Evolutionary conservation across 495 filamentous ascomycete species (phyloP).

Genomic region (Penicillium simplicissimum): DNA sequence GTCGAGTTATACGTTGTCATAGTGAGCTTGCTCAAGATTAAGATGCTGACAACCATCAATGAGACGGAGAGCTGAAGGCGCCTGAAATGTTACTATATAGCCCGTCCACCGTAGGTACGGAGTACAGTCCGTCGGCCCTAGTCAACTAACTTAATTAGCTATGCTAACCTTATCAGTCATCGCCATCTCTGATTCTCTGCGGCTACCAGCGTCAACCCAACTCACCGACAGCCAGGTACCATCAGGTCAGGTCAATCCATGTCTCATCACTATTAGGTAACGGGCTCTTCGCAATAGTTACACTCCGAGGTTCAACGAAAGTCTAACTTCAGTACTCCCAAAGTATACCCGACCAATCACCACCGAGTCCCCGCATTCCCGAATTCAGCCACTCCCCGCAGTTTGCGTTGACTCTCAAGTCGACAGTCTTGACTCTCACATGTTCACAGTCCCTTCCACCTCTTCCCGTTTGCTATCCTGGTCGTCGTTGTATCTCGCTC

Average conservation of each 20-base stretch:
- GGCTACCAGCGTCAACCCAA: background rate
- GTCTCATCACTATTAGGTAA: background rate
- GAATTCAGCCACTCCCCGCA: slow-evolving; percentile 4
- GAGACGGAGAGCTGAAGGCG: too few relatives aligned
- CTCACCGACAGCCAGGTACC: background rate
- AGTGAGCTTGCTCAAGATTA: background rate
- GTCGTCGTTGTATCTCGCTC: background rate
- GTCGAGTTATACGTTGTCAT: background rate
- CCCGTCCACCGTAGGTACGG: too few relatives aligned
- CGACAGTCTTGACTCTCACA: background rate
- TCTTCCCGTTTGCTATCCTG: background rate
- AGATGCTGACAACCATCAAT: background rate
- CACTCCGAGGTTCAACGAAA: background rate
- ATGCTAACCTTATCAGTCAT: too few relatives aligned
- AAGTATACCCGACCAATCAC: slow-evolving; percentile 3
- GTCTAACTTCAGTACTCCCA: background rate
- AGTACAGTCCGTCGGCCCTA: too few relatives aligned
- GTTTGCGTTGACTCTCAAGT: too few relatives aligned
- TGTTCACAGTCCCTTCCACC: background rate
- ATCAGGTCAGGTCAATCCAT: too few relatives aligned
- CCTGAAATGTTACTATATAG: too few relatives aligned
- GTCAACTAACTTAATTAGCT: too few relatives aligned
- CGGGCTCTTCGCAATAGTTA: background rate
- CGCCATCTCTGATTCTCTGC: too few relatives aligned
- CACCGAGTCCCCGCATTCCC: slow-evolving; percentile 9